phyloP scores from a whole-genome alignment of 2,329 filamentous ascomycete genomes.

The Aschersonia sp. region DNA sequence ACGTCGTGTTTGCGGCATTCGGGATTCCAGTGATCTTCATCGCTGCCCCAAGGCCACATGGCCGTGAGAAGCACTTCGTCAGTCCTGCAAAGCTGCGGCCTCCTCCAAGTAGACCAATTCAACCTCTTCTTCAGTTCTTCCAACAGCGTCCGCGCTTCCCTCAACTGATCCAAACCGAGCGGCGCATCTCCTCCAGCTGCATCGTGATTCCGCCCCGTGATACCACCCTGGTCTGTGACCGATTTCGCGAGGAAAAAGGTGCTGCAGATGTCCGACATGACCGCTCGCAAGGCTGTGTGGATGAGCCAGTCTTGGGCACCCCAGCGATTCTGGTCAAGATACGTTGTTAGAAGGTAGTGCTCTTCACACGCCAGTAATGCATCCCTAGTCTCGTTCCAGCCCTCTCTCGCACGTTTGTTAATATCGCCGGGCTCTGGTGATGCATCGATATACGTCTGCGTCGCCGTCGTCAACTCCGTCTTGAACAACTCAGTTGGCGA shows the following conservation, averaged over 20 bases:
- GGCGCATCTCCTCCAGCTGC: not conserved
- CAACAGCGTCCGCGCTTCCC: not conserved
- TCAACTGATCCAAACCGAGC: not conserved
- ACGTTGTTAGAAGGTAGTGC: conserved; percentile 25
- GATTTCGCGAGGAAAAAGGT: conserved; percentile 9
- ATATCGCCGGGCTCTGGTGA: conserved; percentile 11
- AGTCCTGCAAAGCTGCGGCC: conserved; percentile 34
- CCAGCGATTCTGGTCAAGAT: conserved; percentile 9
- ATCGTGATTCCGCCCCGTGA: not conserved
- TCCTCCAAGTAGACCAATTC: conserved; percentile 46
- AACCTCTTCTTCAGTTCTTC: conserved; percentile 29
- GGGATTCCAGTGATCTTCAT: conserved; percentile 33
- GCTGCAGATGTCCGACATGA: conserved; percentile 24
- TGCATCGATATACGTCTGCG: conserved; percentile 20
- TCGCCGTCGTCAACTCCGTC: conserved; percentile 9
- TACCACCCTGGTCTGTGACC: not conserved
- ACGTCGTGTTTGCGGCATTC: conserved; percentile 14
- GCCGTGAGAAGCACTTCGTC: conserved; percentile 46
- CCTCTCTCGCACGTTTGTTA: not conserved
- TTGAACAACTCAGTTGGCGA: conserved; percentile 15
- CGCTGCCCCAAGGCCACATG: conserved; percentile 45
- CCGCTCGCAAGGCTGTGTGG: conserved; percentile 24
- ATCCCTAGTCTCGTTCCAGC: conserved; percentile 20
- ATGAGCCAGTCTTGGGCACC: conserved; percentile 30
- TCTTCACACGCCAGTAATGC: conserved; percentile 26